Conservation (phyloP, 768 basidiomycete genomes). For the Pisolithus marmoratus region DNA sequence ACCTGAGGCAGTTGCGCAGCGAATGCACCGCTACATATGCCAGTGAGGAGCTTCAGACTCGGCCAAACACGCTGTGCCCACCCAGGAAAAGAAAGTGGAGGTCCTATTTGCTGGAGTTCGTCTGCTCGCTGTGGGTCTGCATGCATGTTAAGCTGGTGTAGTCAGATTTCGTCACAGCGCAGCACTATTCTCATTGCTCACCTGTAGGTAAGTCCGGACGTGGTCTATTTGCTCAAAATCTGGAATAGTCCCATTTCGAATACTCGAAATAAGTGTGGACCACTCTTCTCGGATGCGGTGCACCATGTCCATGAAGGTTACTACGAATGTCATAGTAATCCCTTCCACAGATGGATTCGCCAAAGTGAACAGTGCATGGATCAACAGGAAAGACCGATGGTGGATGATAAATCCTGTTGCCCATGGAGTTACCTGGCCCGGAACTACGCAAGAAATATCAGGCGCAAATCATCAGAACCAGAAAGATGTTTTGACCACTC, state of each 20-base stretch:
- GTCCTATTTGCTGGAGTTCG: slow-evolving; percentile 3
- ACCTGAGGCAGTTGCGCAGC: slow-evolving; percentile 2
- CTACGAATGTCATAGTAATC: neutral
- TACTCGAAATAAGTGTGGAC: neutral
- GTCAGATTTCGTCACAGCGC: neutral
- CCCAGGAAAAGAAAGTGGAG: neutral
- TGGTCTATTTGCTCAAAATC: neutral
- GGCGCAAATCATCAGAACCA: too few relatives aligned
- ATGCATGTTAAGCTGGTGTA: slow-evolving; percentile 1
- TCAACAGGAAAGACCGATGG: slow-evolving; percentile 4
- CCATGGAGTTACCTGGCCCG: too few relatives aligned
- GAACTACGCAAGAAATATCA: too few relatives aligned
- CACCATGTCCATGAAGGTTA: slow-evolving; percentile 1
- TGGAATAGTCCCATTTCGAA: slow-evolving; percentile 4
- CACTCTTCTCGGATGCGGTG: slow-evolving; percentile 4
- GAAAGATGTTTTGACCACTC: too few relatives aligned
- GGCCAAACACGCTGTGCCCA: slow-evolving; percentile 6
- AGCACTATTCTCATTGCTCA: neutral
- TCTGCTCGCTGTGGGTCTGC: slow-evolving; percentile 4
- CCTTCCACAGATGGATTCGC: neutral
- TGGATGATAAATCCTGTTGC: neutral
- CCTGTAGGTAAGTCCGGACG: neutral
- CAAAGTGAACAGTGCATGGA: slow-evolving; percentile 6
- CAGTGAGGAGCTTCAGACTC: neutral
- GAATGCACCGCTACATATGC: slow-evolving; percentile 1